Conservation (phyloP, 2,329 filamentous ascomycete genomes). For the Fusarium proliferatum region DNA sequence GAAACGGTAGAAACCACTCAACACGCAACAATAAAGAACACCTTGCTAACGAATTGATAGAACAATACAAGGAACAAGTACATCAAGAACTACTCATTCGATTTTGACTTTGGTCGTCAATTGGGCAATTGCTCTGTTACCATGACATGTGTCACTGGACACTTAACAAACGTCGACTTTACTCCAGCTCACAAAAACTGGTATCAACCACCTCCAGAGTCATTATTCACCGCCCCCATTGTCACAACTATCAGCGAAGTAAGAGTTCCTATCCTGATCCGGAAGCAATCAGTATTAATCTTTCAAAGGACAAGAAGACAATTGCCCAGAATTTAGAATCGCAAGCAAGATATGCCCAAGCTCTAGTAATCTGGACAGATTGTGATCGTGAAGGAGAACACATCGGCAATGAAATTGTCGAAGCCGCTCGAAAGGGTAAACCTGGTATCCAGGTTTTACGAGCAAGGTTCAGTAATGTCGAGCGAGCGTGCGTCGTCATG, state of each 20-base stretch:
- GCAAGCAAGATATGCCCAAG: slow-evolving; percentile 77
- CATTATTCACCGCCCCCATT: slow-evolving; percentile 85
- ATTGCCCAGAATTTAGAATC: slow-evolving; percentile 87
- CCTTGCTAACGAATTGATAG: slow-evolving; percentile 57
- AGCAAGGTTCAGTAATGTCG: slow-evolving; percentile 95
- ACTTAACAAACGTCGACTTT: slow-evolving; percentile 87
- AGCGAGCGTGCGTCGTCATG: slow-evolving; percentile 74
- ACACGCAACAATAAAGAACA: not conserved
- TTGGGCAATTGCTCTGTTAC: slow-evolving; percentile 88
- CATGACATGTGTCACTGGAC: slow-evolving; percentile 94
- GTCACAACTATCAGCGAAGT: slow-evolving; percentile 75
- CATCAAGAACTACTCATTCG: slow-evolving; percentile 94
- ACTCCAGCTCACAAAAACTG: slow-evolving; percentile 79
- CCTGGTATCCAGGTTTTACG: slow-evolving; percentile 80
- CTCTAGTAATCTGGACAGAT: slow-evolving; percentile 97
- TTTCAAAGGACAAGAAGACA: slow-evolving; percentile 74
- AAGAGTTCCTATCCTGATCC: slow-evolving; percentile 35
- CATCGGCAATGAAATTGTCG: slow-evolving; percentile 90
- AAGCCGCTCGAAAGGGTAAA: slow-evolving; percentile 82
- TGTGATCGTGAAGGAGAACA: slow-evolving; percentile 98
- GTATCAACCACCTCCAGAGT: slow-evolving; percentile 80
- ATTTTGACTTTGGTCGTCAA: slow-evolving; percentile 82
- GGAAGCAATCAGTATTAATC: slow-evolving; percentile 18
- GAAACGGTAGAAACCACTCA: slow-evolving; percentile 69
- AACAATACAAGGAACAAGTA: slow-evolving; percentile 76